phyloP scores from a whole-genome alignment of 352 stramenopile species.

The Globisporangium parvum region DNA sequence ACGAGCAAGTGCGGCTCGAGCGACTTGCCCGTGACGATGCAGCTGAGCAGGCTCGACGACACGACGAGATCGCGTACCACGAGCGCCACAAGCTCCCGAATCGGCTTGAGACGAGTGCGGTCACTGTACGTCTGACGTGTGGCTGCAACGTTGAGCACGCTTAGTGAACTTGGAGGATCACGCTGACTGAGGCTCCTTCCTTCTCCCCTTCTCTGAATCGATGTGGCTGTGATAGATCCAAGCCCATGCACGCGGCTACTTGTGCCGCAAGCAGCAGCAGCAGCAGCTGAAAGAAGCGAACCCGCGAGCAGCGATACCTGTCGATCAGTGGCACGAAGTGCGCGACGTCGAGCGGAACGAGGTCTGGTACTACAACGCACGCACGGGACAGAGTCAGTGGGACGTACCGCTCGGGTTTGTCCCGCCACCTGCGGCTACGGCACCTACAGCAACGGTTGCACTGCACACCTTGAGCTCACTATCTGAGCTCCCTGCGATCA shows the following conservation, averaged over 20 bases:
- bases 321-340: constrained; percentile 60
- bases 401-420: constrained; percentile 33
- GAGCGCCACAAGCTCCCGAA: constrained; percentile 20
- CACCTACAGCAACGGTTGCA: neutral
- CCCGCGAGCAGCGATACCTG: neutral
- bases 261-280: constrained; percentile 28
- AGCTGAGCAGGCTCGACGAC: constrained; percentile 7
- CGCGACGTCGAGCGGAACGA: constrained; percentile 60
- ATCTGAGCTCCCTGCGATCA: constrained; percentile 19
- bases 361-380: constrained; percentile 79
- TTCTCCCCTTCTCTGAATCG: neutral
- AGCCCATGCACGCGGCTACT: constrained; percentile 47
- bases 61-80: constrained; percentile 16
- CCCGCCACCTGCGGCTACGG: neutral
- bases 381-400: constrained; percentile 72
- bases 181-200: neutral
- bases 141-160: neutral
- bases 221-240: constrained; percentile 38
- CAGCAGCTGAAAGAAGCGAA: constrained; percentile 10
- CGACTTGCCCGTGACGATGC: constrained; percentile 22
- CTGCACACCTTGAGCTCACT: constrained; percentile 12
- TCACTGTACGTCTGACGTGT: constrained; percentile 19
- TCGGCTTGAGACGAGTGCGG: constrained; percentile 43
- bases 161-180: no score
- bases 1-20: constrained; percentile 36